Evolutionary conservation across 306 rosid genomes (phyloP), one percentile per base, ranked within the genome.

Genomic region (Dryas drummondii): DNA sequence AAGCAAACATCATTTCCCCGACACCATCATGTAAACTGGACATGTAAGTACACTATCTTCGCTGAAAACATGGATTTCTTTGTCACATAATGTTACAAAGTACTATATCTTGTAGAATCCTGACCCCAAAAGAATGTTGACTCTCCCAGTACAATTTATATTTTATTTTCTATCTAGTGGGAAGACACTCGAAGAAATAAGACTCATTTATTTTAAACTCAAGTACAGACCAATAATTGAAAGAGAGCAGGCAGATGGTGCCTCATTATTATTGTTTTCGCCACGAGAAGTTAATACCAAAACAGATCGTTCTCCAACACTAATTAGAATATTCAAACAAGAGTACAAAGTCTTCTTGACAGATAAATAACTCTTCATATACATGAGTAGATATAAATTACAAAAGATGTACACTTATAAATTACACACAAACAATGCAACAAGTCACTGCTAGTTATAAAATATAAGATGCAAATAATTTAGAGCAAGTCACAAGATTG

Each of bases 391-490:
- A 79, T 51, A 87, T 85, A 89, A 86, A 80, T 92, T 86, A 89
- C 89, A 90, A 78, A 76, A 84, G 80, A 76, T 85, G 82, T 85
- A 79, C 80, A 85, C 89, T 73, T 82, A 71, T 78, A 82, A 78
- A 76, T 87, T 82, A 85, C 78, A 80, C 81, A 86, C 79, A 83
- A 72, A 84, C 86, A 86, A 87, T 66, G 80, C 87, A 87, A 52
- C 83, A 76, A 78, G 90, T 68, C 83, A 84, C 85, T 77, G 79
- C 80, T 82, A 79, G 71, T 84, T 74, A 81, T 75, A 81, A 65
- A 72, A 82, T 56, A 73, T 14, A 48, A 48, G 37, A 72, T 81
- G 66, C 82, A 85, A 81, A 84, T 68, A 61, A 68, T 87, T 79
- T 22, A 49, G 69, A 78, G 80, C 66, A 72, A 70, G 67, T 74